phyloP scores from a whole-genome alignment of 208 protist genomes.

The Acanthamoeba healyi region DNA sequence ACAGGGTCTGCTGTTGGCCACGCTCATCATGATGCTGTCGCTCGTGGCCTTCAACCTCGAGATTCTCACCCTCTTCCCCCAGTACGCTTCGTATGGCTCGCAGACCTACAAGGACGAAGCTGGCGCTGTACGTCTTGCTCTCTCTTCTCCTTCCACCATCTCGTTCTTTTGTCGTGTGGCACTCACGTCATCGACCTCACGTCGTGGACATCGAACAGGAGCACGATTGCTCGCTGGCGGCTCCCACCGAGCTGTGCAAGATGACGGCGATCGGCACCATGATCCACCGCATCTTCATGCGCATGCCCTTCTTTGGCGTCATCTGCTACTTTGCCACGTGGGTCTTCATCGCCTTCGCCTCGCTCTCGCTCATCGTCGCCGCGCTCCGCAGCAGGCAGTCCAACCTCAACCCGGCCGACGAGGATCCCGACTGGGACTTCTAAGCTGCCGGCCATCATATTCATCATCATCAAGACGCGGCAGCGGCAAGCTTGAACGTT shows the following conservation, averaged over 20 bases:
- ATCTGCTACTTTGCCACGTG: slow-evolving; percentile 74
- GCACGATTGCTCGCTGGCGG: slow-evolving; percentile 27
- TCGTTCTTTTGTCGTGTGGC: neutral
- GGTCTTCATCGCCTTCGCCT: slow-evolving; percentile 61
- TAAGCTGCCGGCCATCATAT: too few species aligned
- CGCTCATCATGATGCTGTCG: slow-evolving; percentile 73
- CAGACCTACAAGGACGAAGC: slow-evolving; percentile 72
- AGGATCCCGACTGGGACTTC: slow-evolving; percentile 68
- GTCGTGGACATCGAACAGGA: neutral
- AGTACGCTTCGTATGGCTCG: slow-evolving; percentile 61
- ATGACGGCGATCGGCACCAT: slow-evolving; percentile 72
- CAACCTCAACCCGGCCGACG: slow-evolving; percentile 13
- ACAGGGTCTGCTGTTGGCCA: slow-evolving; percentile 68
- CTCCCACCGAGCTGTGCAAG: slow-evolving; percentile 55
- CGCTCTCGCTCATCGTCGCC: slow-evolving; percentile 56
- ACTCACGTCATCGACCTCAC: neutral
- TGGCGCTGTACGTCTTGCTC: neutral
- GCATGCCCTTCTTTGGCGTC: slow-evolving; percentile 72
- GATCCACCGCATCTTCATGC: slow-evolving; percentile 72
- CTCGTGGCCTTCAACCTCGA: slow-evolving; percentile 72
- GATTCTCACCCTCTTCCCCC: slow-evolving; percentile 63
- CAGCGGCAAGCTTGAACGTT: too few species aligned
- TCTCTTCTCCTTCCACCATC: neutral
- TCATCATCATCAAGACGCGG: too few species aligned
- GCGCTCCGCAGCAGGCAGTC: slow-evolving; percentile 40